Evolutionary conservation across 305 asterid species (phyloP).

Genomic region (Solanum chacoense): DNA sequence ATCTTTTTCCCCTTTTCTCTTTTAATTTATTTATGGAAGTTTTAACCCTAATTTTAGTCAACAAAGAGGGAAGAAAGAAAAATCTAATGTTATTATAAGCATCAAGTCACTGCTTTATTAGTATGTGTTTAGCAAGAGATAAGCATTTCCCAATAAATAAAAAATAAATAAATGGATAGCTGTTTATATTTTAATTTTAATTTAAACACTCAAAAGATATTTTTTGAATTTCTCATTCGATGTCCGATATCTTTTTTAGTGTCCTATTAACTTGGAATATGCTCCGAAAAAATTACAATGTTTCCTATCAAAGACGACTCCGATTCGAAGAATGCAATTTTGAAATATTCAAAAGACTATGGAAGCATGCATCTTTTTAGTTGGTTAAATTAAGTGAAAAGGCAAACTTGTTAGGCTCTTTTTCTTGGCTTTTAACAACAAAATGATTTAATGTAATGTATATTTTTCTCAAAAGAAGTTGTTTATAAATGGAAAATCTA

Average conservation of each 20-base stretch:
- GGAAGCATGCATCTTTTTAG: background rate
- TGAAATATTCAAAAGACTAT: background rate
- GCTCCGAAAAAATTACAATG: rapidly evolving
- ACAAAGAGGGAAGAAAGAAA: background rate
- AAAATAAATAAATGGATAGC: background rate
- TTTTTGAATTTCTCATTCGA: background rate
- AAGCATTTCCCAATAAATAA: background rate
- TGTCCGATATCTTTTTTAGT: background rate
- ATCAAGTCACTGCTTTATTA: background rate
- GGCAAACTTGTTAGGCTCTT: background rate
- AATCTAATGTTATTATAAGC: background rate
- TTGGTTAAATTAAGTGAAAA: background rate
- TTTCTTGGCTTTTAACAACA: background rate
- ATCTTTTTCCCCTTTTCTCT: background rate
- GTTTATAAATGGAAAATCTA: background rate
- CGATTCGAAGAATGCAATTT: background rate
- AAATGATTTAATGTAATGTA: background rate
- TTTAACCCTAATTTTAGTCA: background rate
- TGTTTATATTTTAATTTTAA: background rate
- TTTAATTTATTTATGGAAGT: background rate
- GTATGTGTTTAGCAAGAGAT: background rate
- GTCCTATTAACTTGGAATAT: background rate
- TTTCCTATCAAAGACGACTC: background rate
- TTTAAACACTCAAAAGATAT: background rate
- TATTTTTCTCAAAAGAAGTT: background rate